Conservation (phyloP, 768 basidiomycete species). For the Fistulinella prunicolor region DNA sequence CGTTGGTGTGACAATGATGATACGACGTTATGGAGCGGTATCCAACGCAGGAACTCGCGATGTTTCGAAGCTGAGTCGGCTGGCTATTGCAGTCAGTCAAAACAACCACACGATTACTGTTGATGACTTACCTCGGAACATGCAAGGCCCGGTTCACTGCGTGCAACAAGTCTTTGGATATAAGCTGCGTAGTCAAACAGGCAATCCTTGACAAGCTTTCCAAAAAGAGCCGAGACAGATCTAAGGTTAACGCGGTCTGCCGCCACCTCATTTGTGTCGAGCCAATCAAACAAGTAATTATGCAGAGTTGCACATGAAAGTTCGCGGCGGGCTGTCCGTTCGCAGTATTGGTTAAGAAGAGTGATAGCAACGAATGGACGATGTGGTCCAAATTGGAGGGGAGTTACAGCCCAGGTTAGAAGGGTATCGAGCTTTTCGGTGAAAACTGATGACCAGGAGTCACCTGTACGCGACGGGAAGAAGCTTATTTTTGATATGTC, state of each 20-base stretch:
- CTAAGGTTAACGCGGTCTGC: constrained; percentile 53
- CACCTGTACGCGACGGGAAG: constrained; percentile 45
- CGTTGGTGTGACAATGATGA: constrained; percentile 65
- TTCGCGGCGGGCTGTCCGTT: constrained; percentile 62
- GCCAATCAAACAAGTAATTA: constrained; percentile 78
- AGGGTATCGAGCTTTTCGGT: constrained; percentile 70
- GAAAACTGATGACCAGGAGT: constrained; percentile 43
- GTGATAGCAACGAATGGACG: constrained; percentile 73
- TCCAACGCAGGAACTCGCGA: constrained; percentile 65
- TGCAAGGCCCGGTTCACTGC: constrained; percentile 64
- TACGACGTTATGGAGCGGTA: constrained; percentile 62
- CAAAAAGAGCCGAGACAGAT: constrained; percentile 65
- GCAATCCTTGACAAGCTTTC: constrained; percentile 64
- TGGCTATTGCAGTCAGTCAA: constrained; percentile 7
- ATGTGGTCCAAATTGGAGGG: constrained; percentile 80
- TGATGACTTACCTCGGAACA: constrained; percentile 44
- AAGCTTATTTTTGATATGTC: constrained; percentile 57
- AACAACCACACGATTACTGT: background rate
- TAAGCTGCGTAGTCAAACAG: constrained; percentile 75
- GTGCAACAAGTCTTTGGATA: constrained; percentile 76
- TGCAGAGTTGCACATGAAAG: constrained; percentile 62
- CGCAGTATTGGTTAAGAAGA: constrained; percentile 61
- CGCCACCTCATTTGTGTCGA: constrained; percentile 64
- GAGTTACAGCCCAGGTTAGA: constrained; percentile 78
- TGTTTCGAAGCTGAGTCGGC: constrained; percentile 50